Evolutionary conservation across 352 stramenopile species (phyloP), one percentile per base, ranked within the genome.

Genomic region (Phytophthora uliginosa): DNA sequence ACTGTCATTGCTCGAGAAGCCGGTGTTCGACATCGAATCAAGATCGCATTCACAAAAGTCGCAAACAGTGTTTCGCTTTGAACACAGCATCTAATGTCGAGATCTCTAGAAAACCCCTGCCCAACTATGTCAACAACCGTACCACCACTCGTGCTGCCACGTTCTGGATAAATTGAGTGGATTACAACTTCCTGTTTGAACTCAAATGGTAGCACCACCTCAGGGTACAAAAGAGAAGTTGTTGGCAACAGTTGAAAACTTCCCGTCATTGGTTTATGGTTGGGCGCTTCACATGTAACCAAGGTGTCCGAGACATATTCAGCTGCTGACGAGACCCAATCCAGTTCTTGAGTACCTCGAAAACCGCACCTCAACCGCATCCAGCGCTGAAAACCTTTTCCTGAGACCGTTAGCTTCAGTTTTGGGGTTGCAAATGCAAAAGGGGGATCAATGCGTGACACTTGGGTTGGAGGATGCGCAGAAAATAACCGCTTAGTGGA

Each of bases 321-420:
- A 17, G 71, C 71, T 20, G n/a, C 7, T 34, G 71, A 73, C 17
- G 53, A 64, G 2, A 60, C 18, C 76, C 69, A 84, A 47, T 48
- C 4, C 2, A 40, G 26, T 7, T 64, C 59, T 0, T 66, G 28
- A 5, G n/a, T 10, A 12, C 45, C 54, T 36, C 65, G 67, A 71
- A 82, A 86, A 0, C 63, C 78, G 45, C 81, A 88, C n/a, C 42
- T 52, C 10, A 86, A 59, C 7, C 62, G 58, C 78, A 88, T 85
- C 77, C 74, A 84, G 7, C 56, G 66, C 26, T 85, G 50, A n/a
- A 86, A 88, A 3, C 77, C 74, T 31, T 60, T 63, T 4, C 81
- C 81, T 2, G n/a, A 59, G 20, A 86, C 42, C 4, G 28, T 66
- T 8, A 88, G n/a, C 1, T 65, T 33, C 4, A 69, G 58, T 53